phyloP scores from a whole-genome alignment of 768 basidiomycete genomes.

The Lactarius psammicola region DNA sequence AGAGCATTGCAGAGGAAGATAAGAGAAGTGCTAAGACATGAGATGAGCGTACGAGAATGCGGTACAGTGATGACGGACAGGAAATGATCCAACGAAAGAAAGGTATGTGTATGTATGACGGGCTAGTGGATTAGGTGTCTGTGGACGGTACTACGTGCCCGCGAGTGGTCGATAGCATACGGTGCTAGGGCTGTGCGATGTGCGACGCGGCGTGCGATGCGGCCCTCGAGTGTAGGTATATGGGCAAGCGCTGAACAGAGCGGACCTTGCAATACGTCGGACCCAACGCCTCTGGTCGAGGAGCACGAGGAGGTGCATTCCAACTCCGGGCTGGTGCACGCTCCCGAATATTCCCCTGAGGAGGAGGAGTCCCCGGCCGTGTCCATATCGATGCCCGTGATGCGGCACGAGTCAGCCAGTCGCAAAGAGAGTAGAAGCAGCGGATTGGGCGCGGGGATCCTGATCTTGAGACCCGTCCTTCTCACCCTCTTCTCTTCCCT shows the following conservation, averaged over 20 bases:
- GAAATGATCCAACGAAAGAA: background rate
- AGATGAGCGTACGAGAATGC: background rate
- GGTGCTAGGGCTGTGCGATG: constrained; percentile 12
- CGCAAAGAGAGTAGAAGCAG: constrained; percentile 20
- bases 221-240: background rate
- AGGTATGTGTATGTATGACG: background rate
- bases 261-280: background rate
- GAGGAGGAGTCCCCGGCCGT: background rate
- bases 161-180: constrained; percentile 1
- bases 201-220: constrained; percentile 8
- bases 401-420: constrained; percentile 14
- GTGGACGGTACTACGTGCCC: background rate
- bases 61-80: background rate
- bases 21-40: background rate
- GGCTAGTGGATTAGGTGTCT: background rate
- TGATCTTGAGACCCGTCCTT: constrained; percentile 24
- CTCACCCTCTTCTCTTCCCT: background rate
- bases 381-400: constrained; percentile 1
- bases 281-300: background rate
- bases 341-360: background rate
- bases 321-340: background rate
- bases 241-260: background rate
- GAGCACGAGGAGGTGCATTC: background rate
- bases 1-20: background rate
- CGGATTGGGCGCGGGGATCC: constrained; percentile 20